phyloP scores from a whole-genome alignment of 306 rosid species.

The Hippophae tibetana region DNA sequence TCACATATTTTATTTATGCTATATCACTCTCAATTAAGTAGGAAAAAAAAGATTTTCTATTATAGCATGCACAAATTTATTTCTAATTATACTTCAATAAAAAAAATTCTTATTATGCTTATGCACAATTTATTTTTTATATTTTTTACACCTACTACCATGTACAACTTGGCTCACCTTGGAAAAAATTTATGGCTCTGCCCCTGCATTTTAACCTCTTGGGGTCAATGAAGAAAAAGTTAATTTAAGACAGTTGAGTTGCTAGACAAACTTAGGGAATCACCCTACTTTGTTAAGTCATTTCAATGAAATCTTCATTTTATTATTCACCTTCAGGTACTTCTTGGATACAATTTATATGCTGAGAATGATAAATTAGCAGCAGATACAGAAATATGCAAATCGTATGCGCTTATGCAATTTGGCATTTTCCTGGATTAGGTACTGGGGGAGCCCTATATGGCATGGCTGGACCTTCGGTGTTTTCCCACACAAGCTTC shows the following conservation, averaged over 20 bases:
- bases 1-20: too few species aligned
- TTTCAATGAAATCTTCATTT: neutral
- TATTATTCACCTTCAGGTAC: neutral
- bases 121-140: too few species aligned
- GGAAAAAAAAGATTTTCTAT: too few species aligned
- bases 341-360: neutral
- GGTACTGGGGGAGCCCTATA: constrained; percentile 29
- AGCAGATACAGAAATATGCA: constrained; percentile 10
- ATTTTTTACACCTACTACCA: too few species aligned
- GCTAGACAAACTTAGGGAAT: neutral
- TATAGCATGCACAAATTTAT: too few species aligned
- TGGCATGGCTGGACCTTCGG: constrained; percentile 29
- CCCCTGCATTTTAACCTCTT: neutral
- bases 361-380: neutral
- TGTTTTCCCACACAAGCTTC: constrained; percentile 28
- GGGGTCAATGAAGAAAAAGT: neutral
- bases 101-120: too few species aligned
- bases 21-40: too few species aligned
- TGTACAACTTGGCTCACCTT: too few species aligned
- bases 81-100: too few species aligned
- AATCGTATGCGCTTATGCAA: constrained; percentile 19
- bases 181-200: too few species aligned
- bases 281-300: neutral
- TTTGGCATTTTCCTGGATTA: constrained; percentile 28
- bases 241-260: neutral